Evolutionary conservation across 169 alveolate species (phyloP), one percentile per base, ranked within the genome.

Genomic region (Pseudocohnilembus persalinus): DNA sequence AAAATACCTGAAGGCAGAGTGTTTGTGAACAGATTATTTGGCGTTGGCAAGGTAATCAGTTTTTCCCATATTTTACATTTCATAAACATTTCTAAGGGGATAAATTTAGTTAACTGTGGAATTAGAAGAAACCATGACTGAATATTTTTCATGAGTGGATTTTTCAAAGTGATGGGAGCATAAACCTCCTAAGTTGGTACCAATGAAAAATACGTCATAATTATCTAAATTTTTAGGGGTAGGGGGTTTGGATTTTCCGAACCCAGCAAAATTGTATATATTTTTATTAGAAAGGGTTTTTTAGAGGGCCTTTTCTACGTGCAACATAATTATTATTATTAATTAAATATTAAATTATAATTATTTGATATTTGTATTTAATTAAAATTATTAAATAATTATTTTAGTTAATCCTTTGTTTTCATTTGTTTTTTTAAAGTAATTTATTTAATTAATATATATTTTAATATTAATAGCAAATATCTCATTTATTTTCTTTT

Each of bases 161-260:
- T 80, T 86, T 35, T 86, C 90, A 49, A 81, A 76, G 77, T 86
- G 83, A 32, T 74, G 64, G 81, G 87, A 79, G 75, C 83, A 81
- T 27, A 86, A 74, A 34, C 90, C 90, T 65, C 90, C 90, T 25
- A 86, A 68, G 32, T 86, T 86, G 34, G 87, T 74, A 29, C 90
- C 90, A 27, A 86, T 78, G 11, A 73, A 77, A 31, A 86, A 82
- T n/a, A 86, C 84, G 80, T 86, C 90, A 74, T 86, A 86, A 32
- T 31, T 29, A 16, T 86, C 90, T 33, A 86, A 80, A 72, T 79
- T 85, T 65, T 76, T 82, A 64, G 83, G 74, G 15, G 90, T 86
- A 30, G 85, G 85, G 83, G 80, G 73, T 73, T 85, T 81, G 73
- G 79, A 74, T 63, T 81, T 86, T 35, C 83, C 83, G 1, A 82